Conservation (phyloP, 257 asterid genomes). For the Anisodus tanguticus region DNA sequence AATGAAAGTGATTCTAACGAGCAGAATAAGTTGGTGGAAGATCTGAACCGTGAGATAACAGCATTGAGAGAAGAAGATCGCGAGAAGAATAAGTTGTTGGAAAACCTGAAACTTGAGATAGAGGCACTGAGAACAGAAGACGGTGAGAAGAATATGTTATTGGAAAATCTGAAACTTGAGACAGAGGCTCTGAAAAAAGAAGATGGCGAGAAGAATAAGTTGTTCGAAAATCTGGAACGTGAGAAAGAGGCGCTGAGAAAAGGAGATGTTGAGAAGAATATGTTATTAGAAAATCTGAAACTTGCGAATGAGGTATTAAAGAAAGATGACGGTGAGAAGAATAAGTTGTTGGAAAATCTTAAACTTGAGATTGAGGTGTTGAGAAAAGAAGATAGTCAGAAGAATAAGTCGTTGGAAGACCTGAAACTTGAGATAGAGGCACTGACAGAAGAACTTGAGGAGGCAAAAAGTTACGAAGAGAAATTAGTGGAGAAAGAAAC, state of each 20-base stretch:
- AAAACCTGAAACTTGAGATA: conserved; percentile 26
- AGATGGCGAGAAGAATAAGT: conserved; percentile 58
- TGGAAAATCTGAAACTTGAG: conserved; percentile 35
- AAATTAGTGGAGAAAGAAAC: conserved; percentile 71
- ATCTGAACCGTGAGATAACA: conserved; percentile 50
- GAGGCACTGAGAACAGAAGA: conserved; percentile 4
- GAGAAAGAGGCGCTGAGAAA: conserved; percentile 62
- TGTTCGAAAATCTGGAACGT: conserved; percentile 34
- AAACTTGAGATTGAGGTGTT: conserved; percentile 52
- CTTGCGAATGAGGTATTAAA: conserved; percentile 44
- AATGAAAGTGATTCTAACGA: conserved; percentile 59
- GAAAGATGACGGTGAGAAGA: conserved; percentile 63
- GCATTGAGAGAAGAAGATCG: conserved; percentile 52
- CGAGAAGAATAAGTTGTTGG: conserved; percentile 57
- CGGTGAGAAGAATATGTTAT: conserved; percentile 53
- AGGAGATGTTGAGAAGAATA: conserved; percentile 64
- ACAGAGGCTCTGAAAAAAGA: conserved; percentile 30
- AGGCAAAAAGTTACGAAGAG: conserved; percentile 58
- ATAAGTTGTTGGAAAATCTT: conserved; percentile 43
- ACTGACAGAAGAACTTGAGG: conserved; percentile 64
- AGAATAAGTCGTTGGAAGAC: conserved; percentile 59
- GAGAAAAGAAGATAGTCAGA: conserved; percentile 51
- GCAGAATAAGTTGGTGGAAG: conserved; percentile 51
- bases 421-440: conserved; percentile 64
- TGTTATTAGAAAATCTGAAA: conserved; percentile 39